Evolutionary conservation across 352 stramenopile genomes (phyloP), one percentile per base, ranked within the genome.

Genomic region (Phytophthora tubulina): DNA sequence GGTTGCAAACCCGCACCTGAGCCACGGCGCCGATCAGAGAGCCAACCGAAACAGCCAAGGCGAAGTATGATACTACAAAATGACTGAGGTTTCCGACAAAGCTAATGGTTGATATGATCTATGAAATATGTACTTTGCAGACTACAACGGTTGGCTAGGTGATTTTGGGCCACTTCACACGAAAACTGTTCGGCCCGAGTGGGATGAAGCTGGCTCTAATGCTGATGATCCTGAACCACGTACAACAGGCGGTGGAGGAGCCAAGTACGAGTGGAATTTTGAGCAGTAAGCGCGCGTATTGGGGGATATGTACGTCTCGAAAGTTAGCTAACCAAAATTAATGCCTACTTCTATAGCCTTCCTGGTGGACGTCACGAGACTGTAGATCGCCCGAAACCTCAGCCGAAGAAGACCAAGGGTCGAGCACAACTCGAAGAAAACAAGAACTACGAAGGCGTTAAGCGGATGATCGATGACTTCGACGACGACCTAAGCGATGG

Each of bases 161-260:
- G 85, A 94, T 73, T 94, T 89, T 52, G 86, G 88, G 2, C 82
- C 84, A 4, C 69, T 82, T 48, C 88, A 94, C 49, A 94, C 88
- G 3, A 92, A 86, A 61, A 93, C 84, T 17, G 82, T 94, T 44
- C 76, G 77, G 2, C 79, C 79, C 7, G 75, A 79, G 15, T 92
- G 85, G 78, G 72, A 72, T 45, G 76, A 78, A 48, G 67, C 31
- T 21, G 68, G 82, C 0, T 64, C 76, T 2, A 50, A 80, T 50
- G 63, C 50, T 35, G 60, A 46, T 15, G 66, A 79, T n/a, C 39
- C 35, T n/a, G 53, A 76, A n/a, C 38, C 42, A 51, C 56, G 74
- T 78, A 72, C 27, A 60, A 8, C 58, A 82, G 76, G 42, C 33
- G 32, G 32, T 27, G 14, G 21, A 49, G 35, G 49, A n/a, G 57